Evolutionary conservation across 768 basidiomycete species (phyloP).

Genomic region (Butyriboletus loyo): DNA sequence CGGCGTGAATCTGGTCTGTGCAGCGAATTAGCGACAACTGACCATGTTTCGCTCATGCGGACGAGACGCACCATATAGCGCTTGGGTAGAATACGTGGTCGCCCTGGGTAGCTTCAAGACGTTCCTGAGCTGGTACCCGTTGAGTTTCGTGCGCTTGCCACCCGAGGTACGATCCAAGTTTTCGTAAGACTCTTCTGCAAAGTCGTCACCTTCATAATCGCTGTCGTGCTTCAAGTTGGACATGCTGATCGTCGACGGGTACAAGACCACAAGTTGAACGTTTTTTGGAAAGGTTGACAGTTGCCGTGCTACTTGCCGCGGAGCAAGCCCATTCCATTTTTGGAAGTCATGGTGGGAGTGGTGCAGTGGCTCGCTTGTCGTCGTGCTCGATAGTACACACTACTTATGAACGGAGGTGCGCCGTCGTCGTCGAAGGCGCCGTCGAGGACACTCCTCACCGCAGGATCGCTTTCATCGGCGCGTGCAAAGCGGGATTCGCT

Average conservation of each 20-base stretch:
- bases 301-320: no score
- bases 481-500: conserved; percentile 59
- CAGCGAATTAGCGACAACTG: background rate
- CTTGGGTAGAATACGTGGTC: conserved; percentile 62
- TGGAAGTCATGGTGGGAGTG: background rate
- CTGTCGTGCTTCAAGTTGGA: conserved; percentile 13
- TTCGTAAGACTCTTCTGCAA: conserved; percentile 17
- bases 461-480: conserved; percentile 10
- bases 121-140: conserved; percentile 35
- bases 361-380: background rate
- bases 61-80: conserved; percentile 46
- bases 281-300: background rate
- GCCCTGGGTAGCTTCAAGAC: conserved; percentile 55
- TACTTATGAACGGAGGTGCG: conserved; percentile 9
- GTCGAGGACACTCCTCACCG: conserved; percentile 1
- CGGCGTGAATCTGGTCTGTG: conserved; percentile 60
- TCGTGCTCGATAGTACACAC: background rate
- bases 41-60: no score
- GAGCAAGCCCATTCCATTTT: conserved; percentile 1
- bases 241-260: background rate
- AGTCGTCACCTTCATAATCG: conserved; percentile 21
- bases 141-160: conserved; percentile 1
- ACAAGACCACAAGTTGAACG: background rate
- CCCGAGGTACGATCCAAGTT: conserved; percentile 3
- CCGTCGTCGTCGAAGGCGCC: conserved; percentile 18